Percentiles rank a stretch among this genome's conserved stretches.
These are phyloP conservation scores for Xylaria scruposa DNA, from an alignment of 495 filamentous ascomycete species.

Conservation along the genomic window DNA sequence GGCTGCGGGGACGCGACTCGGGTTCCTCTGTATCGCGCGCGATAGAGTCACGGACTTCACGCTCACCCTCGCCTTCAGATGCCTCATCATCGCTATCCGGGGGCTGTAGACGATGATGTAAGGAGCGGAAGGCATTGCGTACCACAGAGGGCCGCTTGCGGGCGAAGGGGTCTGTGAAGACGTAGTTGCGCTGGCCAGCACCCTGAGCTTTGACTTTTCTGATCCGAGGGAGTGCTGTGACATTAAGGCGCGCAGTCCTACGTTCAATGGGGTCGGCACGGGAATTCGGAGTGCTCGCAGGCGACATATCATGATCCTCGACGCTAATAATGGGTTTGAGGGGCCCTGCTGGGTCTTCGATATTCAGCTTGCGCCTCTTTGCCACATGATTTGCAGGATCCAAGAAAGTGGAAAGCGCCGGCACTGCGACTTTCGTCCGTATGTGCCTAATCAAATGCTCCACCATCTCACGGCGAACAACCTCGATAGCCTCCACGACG, in stretches of 20 bases:
- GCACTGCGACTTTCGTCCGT: constrained; percentile 80
- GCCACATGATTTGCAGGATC: constrained; percentile 78
- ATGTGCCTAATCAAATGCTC: constrained; percentile 86
- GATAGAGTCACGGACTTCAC: constrained; percentile 57
- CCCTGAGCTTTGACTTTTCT: constrained; percentile 66
- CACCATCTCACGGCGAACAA: constrained; percentile 78
- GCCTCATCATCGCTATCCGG: constrained; percentile 66
- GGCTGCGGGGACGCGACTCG: constrained; percentile 81
- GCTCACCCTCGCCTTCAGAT: constrained; percentile 57
- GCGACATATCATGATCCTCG: constrained; percentile 63
- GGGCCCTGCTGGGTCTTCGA: constrained; percentile 69
- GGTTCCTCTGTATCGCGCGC: constrained; percentile 79
- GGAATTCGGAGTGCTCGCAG: constrained; percentile 72
- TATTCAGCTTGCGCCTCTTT: constrained; percentile 78
- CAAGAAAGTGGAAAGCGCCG: constrained; percentile 81
- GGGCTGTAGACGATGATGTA: constrained; percentile 60
- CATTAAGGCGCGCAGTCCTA: constrained; percentile 60
- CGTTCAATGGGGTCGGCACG: constrained; percentile 61
- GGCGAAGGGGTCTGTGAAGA: constrained; percentile 79
- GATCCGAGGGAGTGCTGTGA: constrained; percentile 73
- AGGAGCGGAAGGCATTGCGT: constrained; percentile 53
- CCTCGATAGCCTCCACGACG: constrained; percentile 77
- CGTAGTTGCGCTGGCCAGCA: constrained; percentile 66
- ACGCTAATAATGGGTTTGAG: constrained; percentile 50
- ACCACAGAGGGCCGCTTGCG: constrained; percentile 64